These are phyloP conservation scores for Trichoderma sp. DNA, from an alignment of 2,329 filamentous ascomycete species.

Conservation along the genomic window DNA sequence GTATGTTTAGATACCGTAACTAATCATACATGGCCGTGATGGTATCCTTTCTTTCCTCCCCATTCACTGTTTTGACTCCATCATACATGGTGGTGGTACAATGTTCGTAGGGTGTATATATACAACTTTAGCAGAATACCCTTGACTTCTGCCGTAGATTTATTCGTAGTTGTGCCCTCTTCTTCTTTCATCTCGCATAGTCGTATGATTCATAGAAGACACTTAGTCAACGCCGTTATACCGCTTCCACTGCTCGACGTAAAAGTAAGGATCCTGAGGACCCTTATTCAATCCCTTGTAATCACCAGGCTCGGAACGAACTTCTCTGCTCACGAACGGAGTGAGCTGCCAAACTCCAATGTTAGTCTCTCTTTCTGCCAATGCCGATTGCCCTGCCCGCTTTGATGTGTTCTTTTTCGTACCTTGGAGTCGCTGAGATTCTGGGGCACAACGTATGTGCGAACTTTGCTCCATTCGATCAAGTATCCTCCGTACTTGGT, in stretches of 20 bases:
- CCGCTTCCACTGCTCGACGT: slow-evolving; percentile 64
- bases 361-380: neutral
- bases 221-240: slow-evolving; percentile 61
- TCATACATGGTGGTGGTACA: slow-evolving; percentile 34
- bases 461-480: slow-evolving; percentile 83
- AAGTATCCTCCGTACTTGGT: slow-evolving; percentile 80
- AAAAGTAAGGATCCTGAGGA: slow-evolving; percentile 59
- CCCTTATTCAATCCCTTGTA: slow-evolving; percentile 54
- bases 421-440: slow-evolving; percentile 71
- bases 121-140: slow-evolving; percentile 28
- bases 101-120: slow-evolving; percentile 30
- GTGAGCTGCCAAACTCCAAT: slow-evolving; percentile 58
- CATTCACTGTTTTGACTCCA: slow-evolving; percentile 17
- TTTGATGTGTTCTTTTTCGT: slow-evolving; percentile 25
- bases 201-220: neutral
- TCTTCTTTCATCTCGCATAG: neutral
- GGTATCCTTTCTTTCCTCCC: neutral
- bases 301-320: slow-evolving; percentile 52
- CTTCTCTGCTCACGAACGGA: slow-evolving; percentile 68
- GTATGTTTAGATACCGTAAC: neutral
- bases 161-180: neutral
- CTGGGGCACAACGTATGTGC: slow-evolving; percentile 81
- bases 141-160: slow-evolving; percentile 12
- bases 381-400: neutral
- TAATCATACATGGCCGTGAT: neutral